A percentile compares a stretch with the other conserved stretches of the same genome.
These are phyloP conservation scores for Hyphopichia homilentoma DNA, from an alignment of 805 yeast species.

Conservation along the genomic window DNA sequence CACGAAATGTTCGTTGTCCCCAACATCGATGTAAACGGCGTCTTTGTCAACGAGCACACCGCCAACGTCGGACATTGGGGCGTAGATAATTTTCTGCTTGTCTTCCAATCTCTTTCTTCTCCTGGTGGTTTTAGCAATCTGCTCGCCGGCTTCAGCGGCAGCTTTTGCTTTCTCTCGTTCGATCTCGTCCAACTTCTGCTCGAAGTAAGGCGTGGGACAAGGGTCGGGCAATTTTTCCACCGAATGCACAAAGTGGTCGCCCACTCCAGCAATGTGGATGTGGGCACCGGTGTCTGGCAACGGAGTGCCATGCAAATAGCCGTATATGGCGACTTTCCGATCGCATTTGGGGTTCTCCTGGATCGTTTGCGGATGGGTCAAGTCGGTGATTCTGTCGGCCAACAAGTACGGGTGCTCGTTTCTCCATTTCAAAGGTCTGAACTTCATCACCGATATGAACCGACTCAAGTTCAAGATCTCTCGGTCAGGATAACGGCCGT, in stretches of 20 bases:
- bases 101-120: slow-evolving; percentile 92
- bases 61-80: slow-evolving; percentile 99
- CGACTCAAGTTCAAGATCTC: slow-evolving; percentile 89
- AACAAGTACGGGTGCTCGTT: slow-evolving; percentile 94
- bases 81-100: slow-evolving; percentile 89
- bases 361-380: slow-evolving; percentile 85
- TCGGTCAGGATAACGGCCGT: slow-evolving; percentile 97
- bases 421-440: slow-evolving; percentile 98
- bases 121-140: slow-evolving; percentile 47
- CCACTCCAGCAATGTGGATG: slow-evolving; percentile 94
- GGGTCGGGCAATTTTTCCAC: slow-evolving; percentile 96
- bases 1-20: slow-evolving; percentile 51
- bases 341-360: slow-evolving; percentile 80
- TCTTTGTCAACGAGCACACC: slow-evolving; percentile 96
- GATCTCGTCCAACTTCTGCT: slow-evolving; percentile 76
- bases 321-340: slow-evolving; percentile 86
- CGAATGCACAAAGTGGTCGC: slow-evolving; percentile 72
- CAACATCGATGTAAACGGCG: slow-evolving; percentile 91
- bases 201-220: slow-evolving; percentile 94
- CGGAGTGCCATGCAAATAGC: slow-evolving; percentile 93
- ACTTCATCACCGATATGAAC: slow-evolving; percentile 95
- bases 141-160: slow-evolving; percentile 60
- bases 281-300: slow-evolving; percentile 63
- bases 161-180: slow-evolving; percentile 70
- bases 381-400: slow-evolving; percentile 87